phyloP scores from a whole-genome alignment of 2,329 filamentous ascomycete genomes.

The Helicocarpus griseus region DNA sequence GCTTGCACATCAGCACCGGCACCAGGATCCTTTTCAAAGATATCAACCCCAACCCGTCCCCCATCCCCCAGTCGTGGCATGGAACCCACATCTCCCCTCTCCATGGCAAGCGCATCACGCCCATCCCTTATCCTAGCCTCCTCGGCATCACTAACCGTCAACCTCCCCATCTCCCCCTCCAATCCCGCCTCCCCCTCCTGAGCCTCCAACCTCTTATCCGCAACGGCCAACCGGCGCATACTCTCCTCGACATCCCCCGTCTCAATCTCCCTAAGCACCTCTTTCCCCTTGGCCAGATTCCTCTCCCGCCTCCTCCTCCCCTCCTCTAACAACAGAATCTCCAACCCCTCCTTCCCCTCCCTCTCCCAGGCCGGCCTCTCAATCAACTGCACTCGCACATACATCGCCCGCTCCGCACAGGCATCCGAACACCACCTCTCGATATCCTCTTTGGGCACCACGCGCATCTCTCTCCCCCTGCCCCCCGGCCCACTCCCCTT shows the following conservation, averaged over 20 bases:
- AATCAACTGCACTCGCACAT: constrained; percentile 78
- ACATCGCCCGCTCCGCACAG: constrained; percentile 72
- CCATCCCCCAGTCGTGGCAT: constrained; percentile 15
- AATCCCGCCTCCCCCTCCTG: constrained; percentile 13
- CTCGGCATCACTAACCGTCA: constrained; percentile 20
- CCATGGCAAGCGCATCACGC: constrained; percentile 5
- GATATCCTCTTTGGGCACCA: constrained; percentile 61
- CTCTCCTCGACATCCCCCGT: constrained; percentile 20
- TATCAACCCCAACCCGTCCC: constrained; percentile 24
- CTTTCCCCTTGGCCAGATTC: constrained; percentile 7
- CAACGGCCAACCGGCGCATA: constrained; percentile 15
- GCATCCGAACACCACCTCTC: constrained; percentile 79
- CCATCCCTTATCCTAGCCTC: too few relatives aligned
- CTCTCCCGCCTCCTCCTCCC: constrained; percentile 21
- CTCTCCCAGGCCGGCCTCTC: constrained; percentile 81
- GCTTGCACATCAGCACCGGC: constrained; percentile 14
- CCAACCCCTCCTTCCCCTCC: constrained; percentile 46
- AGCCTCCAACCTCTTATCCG: constrained; percentile 4
- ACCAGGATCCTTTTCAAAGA: constrained; percentile 24
- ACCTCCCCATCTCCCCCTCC: constrained; percentile 17
- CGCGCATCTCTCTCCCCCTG: constrained; percentile 46
- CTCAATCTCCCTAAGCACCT: neutral
- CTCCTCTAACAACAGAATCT: constrained; percentile 60
- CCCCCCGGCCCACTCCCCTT: constrained; percentile 38
- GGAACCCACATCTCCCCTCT: constrained; percentile 17